Evolutionary conservation across 257 asterid genomes (phyloP).

Genomic region (Pogostemon cablin): DNA sequence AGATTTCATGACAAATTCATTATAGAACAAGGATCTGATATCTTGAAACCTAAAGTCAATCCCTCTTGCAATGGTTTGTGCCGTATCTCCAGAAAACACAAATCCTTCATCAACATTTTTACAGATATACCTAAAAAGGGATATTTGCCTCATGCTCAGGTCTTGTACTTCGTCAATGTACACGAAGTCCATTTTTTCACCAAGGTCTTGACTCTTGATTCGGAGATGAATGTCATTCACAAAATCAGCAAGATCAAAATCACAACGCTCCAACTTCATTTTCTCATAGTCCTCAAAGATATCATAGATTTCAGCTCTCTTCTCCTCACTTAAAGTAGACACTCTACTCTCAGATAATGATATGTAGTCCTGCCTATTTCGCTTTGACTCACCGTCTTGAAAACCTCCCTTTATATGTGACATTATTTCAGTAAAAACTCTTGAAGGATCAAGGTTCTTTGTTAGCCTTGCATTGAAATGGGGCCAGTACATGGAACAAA

Average conservation of each 20-base stretch:
- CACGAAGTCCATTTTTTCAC: constrained; percentile 74
- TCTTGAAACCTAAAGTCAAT: constrained; percentile 71
- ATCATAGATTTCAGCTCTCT: constrained; percentile 47
- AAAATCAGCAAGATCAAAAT: constrained; percentile 70
- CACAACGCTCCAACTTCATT: constrained; percentile 54
- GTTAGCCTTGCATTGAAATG: constrained; percentile 48
- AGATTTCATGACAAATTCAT: constrained; percentile 47
- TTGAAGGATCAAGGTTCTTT: constrained; percentile 53
- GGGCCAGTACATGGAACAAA: constrained; percentile 57
- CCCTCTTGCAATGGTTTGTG: constrained; percentile 70
- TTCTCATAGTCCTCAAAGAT: constrained; percentile 64
- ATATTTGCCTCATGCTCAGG: constrained; percentile 59
- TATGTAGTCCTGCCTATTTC: constrained; percentile 43
- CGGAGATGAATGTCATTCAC: constrained; percentile 60
- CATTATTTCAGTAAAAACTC: constrained; percentile 62
- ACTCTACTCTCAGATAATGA: constrained; percentile 46
- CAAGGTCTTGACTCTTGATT: constrained; percentile 37
- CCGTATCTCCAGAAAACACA: constrained; percentile 70
- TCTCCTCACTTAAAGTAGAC: constrained; percentile 45
- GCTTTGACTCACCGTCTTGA: constrained; percentile 43
- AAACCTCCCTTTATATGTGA: constrained; percentile 68
- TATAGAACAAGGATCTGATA: constrained; percentile 62
- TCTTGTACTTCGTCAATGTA: constrained; percentile 81
- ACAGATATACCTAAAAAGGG: constrained; percentile 62
- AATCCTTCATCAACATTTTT: constrained; percentile 63